These are phyloP conservation scores for Oryza glaberrima DNA, from an alignment of 176 grass and related monocot species.

Conservation along the genomic window DNA sequence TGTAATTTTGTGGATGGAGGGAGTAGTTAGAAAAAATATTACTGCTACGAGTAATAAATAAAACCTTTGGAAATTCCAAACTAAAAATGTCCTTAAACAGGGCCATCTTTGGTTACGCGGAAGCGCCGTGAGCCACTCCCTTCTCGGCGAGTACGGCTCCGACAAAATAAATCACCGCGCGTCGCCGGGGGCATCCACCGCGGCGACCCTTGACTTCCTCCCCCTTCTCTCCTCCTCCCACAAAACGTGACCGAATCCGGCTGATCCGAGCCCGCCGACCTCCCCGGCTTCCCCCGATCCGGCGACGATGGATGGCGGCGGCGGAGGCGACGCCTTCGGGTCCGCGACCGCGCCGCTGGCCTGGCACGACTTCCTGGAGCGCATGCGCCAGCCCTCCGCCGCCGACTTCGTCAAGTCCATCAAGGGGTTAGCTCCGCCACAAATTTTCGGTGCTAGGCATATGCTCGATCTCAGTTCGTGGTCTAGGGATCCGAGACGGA, in stretches of 20 bases:
- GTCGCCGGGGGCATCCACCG: constrained; percentile 25
- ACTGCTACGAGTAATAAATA: no score
- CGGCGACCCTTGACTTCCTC: constrained; percentile 46
- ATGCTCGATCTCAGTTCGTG: constrained; percentile 10
- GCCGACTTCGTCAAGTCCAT: constrained; percentile 96
- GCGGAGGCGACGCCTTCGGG: constrained; percentile 58
- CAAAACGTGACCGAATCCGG: background rate
- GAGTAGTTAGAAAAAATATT: no score
- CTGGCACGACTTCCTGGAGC: constrained; percentile 97
- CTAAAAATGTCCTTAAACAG: no score
- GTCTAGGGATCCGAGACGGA: constrained; percentile 28
- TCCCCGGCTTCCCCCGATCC: constrained; percentile 24
- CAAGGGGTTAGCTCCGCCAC: constrained; percentile 59
- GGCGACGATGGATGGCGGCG: constrained; percentile 71
- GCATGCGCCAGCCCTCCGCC: constrained; percentile 97
- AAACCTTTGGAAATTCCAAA: no score
- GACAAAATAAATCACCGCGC: constrained; percentile 35
- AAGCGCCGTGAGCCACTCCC: constrained; percentile 4
- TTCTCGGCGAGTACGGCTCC: constrained; percentile 27
- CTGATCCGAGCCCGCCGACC: constrained; percentile 29
- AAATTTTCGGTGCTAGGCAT: background rate
- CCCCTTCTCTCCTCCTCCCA: background rate
- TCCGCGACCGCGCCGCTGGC: constrained; percentile 78
- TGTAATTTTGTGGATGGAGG: no score
- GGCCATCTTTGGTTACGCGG: background rate